phyloP scores from a whole-genome alignment of 306 rosid genomes.

The Fagus crenata region DNA sequence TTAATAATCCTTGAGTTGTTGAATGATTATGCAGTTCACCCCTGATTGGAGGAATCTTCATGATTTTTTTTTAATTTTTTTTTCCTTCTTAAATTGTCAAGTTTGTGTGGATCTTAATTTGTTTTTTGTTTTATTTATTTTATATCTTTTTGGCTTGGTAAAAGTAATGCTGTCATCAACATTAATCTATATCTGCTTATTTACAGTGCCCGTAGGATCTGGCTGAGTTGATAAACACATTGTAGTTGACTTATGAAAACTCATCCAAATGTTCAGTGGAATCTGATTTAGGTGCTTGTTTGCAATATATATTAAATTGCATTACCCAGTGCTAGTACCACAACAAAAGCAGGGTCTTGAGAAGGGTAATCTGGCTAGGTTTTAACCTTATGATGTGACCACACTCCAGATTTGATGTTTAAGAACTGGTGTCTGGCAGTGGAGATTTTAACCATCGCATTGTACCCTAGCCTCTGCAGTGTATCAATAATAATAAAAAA shows the following conservation, averaged over 20 bases:
- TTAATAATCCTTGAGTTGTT: not conserved
- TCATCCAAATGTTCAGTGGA: not conserved
- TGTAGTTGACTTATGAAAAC: not conserved
- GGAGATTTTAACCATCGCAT: too few species aligned
- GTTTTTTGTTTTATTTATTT: not conserved
- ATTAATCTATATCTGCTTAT: not conserved
- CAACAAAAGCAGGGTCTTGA: not conserved
- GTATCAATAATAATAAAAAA: too few species aligned
- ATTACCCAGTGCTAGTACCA: not conserved
- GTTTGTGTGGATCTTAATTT: not conserved
- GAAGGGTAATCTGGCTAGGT: not conserved
- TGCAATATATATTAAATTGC: not conserved
- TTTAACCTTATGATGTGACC: not conserved
- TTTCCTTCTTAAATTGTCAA: not conserved
- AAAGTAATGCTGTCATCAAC: not conserved
- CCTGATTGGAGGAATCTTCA: not conserved
- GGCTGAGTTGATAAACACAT: not conserved
- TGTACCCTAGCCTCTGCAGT: too few species aligned
- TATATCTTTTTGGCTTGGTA: not conserved
- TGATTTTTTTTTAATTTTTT: not conserved
- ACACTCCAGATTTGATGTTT: not conserved
- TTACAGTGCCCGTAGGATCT: not conserved
- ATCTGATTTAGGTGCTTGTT: not conserved
- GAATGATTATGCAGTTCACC: conserved; percentile 7
- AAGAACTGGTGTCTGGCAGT: too few species aligned